Base-by-base conservation (phyloP, 345 rosid genomes). In the Eucalyptus erythrocorys region DNA sequence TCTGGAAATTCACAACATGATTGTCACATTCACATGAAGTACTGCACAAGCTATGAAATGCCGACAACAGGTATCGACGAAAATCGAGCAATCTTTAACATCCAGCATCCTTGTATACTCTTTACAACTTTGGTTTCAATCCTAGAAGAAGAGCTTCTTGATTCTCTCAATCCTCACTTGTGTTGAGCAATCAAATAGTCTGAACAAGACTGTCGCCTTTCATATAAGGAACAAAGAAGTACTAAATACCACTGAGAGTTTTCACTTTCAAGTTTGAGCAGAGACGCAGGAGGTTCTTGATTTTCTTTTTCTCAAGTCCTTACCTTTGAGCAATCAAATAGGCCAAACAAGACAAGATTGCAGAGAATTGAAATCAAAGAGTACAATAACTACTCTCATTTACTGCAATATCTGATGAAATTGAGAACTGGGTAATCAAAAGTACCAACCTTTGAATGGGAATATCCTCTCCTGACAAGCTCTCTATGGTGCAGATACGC, bases 361-460 rank as follows among this genome's bases (percentile, higher is more conserved):
- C 61, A 45, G 26, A 85, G n/a, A 40, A 42, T 17, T 32, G 37
- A 42, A 22, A 21, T 42, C 37, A 48, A 80, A 71, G 17, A 17
- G 50, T 34, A 8, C 7, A n/a, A 71, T n/a, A 53, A 45, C 59
- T 40, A 32, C 16, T 48, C 49, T 47, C 50, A 19, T 3, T 26
- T 34, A 53, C 27, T 9, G 34, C 8, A 15, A 17, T 32, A 34
- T 37, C 9, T 37, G 48, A 19, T 59, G 5, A 49, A 13, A 40
- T 10, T 59, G 32, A 86, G 59, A 43, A 9, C 40, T n/a, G 59
- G 57, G 37, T 13, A 49, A 49, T 86, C 61, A 34, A 48, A n/a
- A 32, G 64, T 37, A 32, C 24, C 6, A 47, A 90, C 93, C 91
- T 89, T 89, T 88, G 48, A 90, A 89, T 43, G 93, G 93, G 48